These are phyloP conservation scores for Symbiotaphrina buchneri DNA, from an alignment of 495 filamentous ascomycete species.

Conservation along the genomic window DNA sequence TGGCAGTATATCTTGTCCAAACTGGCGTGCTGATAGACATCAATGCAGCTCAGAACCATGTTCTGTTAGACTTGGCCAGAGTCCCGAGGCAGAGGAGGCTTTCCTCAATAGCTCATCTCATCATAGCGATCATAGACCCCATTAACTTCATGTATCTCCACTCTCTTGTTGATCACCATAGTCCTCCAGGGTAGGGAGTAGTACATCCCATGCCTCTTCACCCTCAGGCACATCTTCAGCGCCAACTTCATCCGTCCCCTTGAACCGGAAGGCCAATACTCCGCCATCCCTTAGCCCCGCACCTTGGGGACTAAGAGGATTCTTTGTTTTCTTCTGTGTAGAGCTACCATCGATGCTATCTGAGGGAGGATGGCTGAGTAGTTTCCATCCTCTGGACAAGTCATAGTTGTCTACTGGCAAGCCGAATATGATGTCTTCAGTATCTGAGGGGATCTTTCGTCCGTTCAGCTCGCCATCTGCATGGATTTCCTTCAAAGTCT, in stretches of 20 bases:
- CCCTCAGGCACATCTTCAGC: not conserved
- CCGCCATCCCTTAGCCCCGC: slow-evolving; percentile 31
- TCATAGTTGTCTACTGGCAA: slow-evolving; percentile 30
- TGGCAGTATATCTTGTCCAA: too few relatives aligned
- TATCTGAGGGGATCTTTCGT: slow-evolving; percentile 20
- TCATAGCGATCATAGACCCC: too few relatives aligned
- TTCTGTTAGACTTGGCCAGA: too few relatives aligned
- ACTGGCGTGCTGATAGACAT: too few relatives aligned
- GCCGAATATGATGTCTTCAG: slow-evolving; percentile 28
- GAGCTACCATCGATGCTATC: slow-evolving; percentile 5
- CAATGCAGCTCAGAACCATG: too few relatives aligned
- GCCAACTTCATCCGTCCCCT: slow-evolving; percentile 6
- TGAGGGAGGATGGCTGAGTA: slow-evolving; percentile 9
- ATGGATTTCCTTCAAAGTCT: slow-evolving; percentile 23
- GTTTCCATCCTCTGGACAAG: slow-evolving; percentile 29
- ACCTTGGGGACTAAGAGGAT: slow-evolving; percentile 21
- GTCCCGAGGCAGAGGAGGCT: too few relatives aligned
- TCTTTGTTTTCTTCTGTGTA: slow-evolving; percentile 13
- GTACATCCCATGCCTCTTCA: slow-evolving; percentile 4
- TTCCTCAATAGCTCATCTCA: too few relatives aligned
- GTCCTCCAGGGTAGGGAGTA: too few relatives aligned
- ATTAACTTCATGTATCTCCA: too few relatives aligned
- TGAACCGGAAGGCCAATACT: slow-evolving; percentile 50
- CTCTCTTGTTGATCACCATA: slow-evolving; percentile 14
- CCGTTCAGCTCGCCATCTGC: slow-evolving; percentile 24